Base-by-base conservation (phyloP, 371 early-diverging fungal genomes). In the Umbelopsis sp. region DNA sequence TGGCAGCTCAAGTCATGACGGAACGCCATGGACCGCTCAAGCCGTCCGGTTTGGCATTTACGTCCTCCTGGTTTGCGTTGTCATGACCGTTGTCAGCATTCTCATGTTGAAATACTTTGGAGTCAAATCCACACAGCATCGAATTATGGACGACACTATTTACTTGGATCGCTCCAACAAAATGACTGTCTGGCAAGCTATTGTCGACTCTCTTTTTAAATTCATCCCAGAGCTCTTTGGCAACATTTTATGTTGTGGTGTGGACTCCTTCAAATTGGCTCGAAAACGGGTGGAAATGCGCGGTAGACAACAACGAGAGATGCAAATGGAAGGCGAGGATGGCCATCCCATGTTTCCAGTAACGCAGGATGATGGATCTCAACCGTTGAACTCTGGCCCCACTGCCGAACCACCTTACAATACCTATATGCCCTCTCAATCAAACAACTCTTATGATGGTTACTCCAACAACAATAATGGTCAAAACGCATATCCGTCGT, bases 61-160 rank as follows among this genome's bases (percentile, higher is more conserved):
- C 44, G 80, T 81, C 11, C 73, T 81, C 20, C 66, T 84, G 14
- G 76, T 81, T 10, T 81, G 81, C 65, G 50, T 52, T 0, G 75
- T 75, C 37, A 84, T 84, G 84, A 44, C 50, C 2, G 73, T 79
- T 0, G 84, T 71, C 29, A 66, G 68, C 7, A 51, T 81, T 11
- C 57, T 84, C 41, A 84, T 84, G 84, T 65, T 68, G 18, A 71
- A 73, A n/a, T 81, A 73, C 65, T 80, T 80, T 72, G 80, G 80
- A 1, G 66, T 76, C 29, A 69, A 65, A 11, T 57, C 57, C n/a
- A 57, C 57, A 4, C 57, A 35, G 6, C 57, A 57, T 57, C 57
- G 57, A 18, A 14, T 57, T 8, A 18, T 57, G 35, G 57, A 57
- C 29, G 35, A 57, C 35, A 57, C 29, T 37, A 18, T 50, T 18